Evolutionary conservation across 345 rosid genomes (phyloP).

Genomic region (Eucalyptus polyanthemos): DNA sequence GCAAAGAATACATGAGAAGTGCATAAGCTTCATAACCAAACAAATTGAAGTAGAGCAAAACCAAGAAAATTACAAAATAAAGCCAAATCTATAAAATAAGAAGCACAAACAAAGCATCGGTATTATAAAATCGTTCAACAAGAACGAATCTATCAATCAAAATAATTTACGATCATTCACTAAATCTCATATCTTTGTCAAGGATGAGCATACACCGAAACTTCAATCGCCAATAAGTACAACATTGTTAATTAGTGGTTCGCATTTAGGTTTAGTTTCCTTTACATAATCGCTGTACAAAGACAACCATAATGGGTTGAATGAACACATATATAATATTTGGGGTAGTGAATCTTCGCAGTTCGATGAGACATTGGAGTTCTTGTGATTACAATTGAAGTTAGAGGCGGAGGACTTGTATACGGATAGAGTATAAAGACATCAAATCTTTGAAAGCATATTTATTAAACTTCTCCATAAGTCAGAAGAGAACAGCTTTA

Average conservation of each 20-base stretch:
- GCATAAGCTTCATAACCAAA: not conserved
- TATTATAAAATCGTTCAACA: too few relatives aligned
- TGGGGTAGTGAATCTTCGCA: too few relatives aligned
- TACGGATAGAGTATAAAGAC: accelerated
- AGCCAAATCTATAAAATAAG: not conserved
- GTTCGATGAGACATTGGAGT: not conserved
- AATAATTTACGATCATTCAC: too few relatives aligned
- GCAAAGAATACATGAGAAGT: not conserved
- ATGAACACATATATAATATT: not conserved
- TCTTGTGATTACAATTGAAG: not conserved
- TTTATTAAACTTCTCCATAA: not conserved
- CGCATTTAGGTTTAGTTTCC: not conserved
- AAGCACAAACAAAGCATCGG: not conserved
- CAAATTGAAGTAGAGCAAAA: not conserved
- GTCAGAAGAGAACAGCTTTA: accelerated
- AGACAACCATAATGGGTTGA: not conserved
- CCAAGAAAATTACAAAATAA: not conserved
- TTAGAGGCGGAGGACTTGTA: not conserved
- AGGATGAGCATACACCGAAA: not conserved
- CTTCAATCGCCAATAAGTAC: not conserved
- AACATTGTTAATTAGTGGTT: not conserved
- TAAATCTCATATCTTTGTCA: not conserved
- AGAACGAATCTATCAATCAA: accelerated
- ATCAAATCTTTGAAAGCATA: not conserved
- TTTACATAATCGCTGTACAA: too few relatives aligned